Percentiles rank a stretch among this genome's conserved stretches.
Conservation (phyloP, 2,329 filamentous ascomycete species). For the Colletotrichum orbiculare region DNA sequence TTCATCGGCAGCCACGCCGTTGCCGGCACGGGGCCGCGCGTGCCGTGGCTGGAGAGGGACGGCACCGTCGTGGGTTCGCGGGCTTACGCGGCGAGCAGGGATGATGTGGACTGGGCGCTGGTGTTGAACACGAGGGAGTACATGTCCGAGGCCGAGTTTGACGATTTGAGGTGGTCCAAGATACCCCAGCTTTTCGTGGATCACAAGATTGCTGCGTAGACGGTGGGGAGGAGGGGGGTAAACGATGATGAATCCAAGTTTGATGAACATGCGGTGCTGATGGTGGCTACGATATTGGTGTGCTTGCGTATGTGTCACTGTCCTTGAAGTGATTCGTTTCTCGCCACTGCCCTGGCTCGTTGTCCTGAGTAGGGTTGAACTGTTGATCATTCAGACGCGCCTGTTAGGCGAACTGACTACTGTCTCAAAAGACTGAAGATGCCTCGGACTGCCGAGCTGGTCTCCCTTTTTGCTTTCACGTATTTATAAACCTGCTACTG, state of each 20-base stretch:
- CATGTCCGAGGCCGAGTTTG: slow-evolving; percentile 26
- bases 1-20: slow-evolving; percentile 36
- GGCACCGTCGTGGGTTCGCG: slow-evolving; percentile 15
- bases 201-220: too few relatives aligned
- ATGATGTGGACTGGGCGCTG: slow-evolving; percentile 29
- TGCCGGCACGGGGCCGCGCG: slow-evolving; percentile 14
- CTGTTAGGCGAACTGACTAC: too few relatives aligned
- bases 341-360: too few relatives aligned
- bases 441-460: too few relatives aligned
- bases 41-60: neutral
- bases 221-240: neutral
- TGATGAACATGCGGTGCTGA: neutral
- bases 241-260: accelerated
- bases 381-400: too few relatives aligned
- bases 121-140: slow-evolving; percentile 28
- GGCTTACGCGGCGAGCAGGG: slow-evolving; percentile 6
- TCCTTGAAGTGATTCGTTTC: too few relatives aligned
- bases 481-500: too few relatives aligned
- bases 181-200: slow-evolving; percentile 13
- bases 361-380: too few relatives aligned
- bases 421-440: too few relatives aligned
- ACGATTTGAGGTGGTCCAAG: slow-evolving; percentile 21
- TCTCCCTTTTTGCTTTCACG: too few relatives aligned
- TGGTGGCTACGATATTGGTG: too few relatives aligned
- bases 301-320: too few relatives aligned